Percentiles rank a stretch among this genome's conserved stretches.
These are phyloP conservation scores for Paramecium tetraurelia DNA, from an alignment of 73 alveolate species.

Conservation along the genomic window DNA sequence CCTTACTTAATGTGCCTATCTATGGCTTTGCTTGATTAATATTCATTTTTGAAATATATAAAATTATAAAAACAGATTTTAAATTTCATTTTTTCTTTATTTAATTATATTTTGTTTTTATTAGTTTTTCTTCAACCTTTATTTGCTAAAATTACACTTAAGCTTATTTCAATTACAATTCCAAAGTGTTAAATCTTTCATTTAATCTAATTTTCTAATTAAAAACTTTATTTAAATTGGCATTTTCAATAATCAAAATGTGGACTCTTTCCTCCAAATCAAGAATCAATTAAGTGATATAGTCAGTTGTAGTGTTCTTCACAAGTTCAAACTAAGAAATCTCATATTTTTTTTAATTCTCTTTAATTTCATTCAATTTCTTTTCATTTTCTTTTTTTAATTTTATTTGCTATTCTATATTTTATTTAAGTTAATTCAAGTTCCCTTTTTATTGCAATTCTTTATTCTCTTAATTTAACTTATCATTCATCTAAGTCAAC, in stretches of 20 bases:
- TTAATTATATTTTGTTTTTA: background rate
- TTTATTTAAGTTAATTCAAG: background rate
- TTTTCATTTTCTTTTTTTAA: background rate
- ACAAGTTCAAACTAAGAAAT: background rate
- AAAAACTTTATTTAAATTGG: background rate
- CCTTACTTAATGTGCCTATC: background rate
- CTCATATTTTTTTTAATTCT: background rate
- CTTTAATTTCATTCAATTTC: background rate
- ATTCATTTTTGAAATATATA: background rate
- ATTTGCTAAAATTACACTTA: background rate
- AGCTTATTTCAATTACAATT: background rate
- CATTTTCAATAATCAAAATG: background rate
- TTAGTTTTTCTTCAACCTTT: background rate
- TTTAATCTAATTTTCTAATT: background rate
- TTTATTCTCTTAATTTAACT: background rate
- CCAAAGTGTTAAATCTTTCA: background rate
- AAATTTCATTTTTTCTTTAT: background rate
- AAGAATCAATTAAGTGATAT: background rate
- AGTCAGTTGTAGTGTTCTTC: background rate
- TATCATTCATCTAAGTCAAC: background rate
- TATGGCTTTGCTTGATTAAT: background rate
- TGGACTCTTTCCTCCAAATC: constrained; percentile 10
- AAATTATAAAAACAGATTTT: background rate
- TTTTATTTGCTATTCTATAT: background rate
- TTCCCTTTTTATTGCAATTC: background rate